Conservation (phyloP, 2,329 filamentous ascomycete species). For the Microascus cirrosus region DNA sequence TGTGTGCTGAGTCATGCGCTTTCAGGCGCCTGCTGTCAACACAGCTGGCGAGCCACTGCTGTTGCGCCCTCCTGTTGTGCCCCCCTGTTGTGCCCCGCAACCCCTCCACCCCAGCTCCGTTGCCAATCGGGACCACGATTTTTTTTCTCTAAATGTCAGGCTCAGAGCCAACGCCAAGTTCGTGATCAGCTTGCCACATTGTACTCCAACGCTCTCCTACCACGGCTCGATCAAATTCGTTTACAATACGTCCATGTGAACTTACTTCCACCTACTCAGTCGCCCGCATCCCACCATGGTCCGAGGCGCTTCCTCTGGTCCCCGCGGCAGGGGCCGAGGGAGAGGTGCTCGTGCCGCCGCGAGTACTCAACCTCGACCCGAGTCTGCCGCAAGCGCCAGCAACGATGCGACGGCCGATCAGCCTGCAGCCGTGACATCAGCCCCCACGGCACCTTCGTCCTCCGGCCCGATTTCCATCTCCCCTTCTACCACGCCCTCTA, state of each 20-base stretch:
- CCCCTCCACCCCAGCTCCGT: neutral
- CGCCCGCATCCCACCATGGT: neutral
- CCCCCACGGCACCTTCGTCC: neutral
- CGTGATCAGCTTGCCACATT: neutral
- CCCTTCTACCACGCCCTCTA: neutral
- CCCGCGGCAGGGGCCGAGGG: constrained; percentile 8
- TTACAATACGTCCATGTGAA: neutral
- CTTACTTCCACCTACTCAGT: neutral
- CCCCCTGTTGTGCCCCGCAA: neutral
- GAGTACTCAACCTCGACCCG: neutral
- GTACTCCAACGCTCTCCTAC: neutral
- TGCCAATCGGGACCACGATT: neutral
- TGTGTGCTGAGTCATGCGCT: too few species aligned
- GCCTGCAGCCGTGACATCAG: neutral
- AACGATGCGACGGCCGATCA: neutral
- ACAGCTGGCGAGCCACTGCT: too few species aligned
- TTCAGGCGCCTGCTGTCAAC: too few species aligned
- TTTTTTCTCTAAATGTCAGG: neutral
- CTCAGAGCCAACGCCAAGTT: neutral
- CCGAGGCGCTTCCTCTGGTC: constrained; percentile 2
- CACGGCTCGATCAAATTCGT: neutral
- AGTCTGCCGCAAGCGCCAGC: neutral
- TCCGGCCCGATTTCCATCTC: neutral
- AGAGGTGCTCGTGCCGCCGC: constrained; percentile 7
- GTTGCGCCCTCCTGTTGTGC: too few species aligned